phyloP scores from a whole-genome alignment of 129 eudicot genomes.

The Heracleum sosnowskyi region DNA sequence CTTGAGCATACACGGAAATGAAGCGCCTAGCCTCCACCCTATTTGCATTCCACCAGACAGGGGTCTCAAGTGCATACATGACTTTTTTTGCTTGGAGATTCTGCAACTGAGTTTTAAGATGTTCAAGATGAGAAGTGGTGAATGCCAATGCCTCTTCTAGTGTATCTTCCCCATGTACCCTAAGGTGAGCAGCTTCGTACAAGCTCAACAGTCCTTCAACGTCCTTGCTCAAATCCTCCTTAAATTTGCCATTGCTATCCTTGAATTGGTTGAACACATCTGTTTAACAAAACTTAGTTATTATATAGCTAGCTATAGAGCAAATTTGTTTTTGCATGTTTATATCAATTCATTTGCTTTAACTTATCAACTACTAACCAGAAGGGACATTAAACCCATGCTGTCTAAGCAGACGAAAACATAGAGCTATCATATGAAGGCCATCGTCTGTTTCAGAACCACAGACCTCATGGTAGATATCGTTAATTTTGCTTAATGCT shows the following conservation, averaged over 20 bases:
- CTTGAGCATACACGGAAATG: background rate
- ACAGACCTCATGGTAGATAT: background rate
- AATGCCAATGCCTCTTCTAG: slow-evolving; percentile 2
- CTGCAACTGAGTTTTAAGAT: background rate
- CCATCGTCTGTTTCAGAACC: background rate
- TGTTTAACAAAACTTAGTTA: background rate
- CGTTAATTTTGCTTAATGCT: background rate
- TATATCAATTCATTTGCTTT: background rate
- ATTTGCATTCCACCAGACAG: background rate
- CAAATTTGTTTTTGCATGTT: background rate
- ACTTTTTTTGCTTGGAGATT: background rate
- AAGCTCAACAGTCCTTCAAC: background rate
- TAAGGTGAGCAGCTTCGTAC: slow-evolving; percentile 4
- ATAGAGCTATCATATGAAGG: background rate
- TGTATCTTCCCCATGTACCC: slow-evolving; percentile 6
- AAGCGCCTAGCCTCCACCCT: slow-evolving; percentile 7
- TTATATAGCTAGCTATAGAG: background rate
- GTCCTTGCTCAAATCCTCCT: background rate
- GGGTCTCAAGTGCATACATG: background rate
- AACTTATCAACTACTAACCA: background rate
- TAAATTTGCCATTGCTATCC: background rate
- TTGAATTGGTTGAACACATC: background rate
- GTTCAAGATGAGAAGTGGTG: background rate
- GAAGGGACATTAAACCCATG: background rate
- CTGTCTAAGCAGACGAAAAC: slow-evolving; percentile 1